These are phyloP conservation scores for Cladorrhinum sp. DNA, from an alignment of 2,329 filamentous ascomycete genomes.

Conservation along the genomic window DNA sequence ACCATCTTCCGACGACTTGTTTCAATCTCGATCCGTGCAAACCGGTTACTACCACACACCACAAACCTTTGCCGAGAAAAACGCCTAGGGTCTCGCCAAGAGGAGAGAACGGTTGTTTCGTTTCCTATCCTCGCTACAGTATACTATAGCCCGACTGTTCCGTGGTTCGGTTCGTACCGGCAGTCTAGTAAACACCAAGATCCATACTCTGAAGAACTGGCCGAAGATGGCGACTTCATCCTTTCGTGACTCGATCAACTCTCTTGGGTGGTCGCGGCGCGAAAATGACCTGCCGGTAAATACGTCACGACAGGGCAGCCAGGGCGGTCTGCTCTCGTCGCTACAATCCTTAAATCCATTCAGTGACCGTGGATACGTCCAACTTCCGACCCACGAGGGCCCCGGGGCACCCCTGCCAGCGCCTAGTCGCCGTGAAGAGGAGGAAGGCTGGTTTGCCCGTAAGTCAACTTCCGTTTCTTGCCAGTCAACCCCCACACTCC, in stretches of 20 bases:
- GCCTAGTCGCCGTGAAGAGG: constrained; percentile 81
- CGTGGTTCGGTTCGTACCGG: neutral
- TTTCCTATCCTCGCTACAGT: neutral
- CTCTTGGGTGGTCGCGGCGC: constrained; percentile 88
- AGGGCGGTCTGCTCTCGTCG: constrained; percentile 71
- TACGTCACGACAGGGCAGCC: constrained; percentile 55
- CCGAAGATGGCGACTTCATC: constrained; percentile 74
- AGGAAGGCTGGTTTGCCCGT: constrained; percentile 94
- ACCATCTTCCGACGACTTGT: neutral
- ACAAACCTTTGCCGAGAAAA: neutral
- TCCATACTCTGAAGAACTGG: neutral
- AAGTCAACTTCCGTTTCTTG: constrained; percentile 53
- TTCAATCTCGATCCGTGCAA: neutral
- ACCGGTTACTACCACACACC: neutral
- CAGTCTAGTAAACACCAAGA: neutral
- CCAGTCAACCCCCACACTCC: constrained; percentile 8
- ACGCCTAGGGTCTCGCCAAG: neutral
- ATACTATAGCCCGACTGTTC: neutral
- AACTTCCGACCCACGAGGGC: constrained; percentile 80
- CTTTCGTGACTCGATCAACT: constrained; percentile 93
- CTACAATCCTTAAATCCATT: constrained; percentile 88
- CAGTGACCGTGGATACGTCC: constrained; percentile 79
- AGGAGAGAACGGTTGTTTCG: neutral
- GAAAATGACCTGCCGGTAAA: constrained; percentile 72
- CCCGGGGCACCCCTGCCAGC: constrained; percentile 84